Base-by-base conservation (phyloP, 2,329 filamentous ascomycete genomes). In the Ophiocordyceps camponoti-rufipedis region DNA sequence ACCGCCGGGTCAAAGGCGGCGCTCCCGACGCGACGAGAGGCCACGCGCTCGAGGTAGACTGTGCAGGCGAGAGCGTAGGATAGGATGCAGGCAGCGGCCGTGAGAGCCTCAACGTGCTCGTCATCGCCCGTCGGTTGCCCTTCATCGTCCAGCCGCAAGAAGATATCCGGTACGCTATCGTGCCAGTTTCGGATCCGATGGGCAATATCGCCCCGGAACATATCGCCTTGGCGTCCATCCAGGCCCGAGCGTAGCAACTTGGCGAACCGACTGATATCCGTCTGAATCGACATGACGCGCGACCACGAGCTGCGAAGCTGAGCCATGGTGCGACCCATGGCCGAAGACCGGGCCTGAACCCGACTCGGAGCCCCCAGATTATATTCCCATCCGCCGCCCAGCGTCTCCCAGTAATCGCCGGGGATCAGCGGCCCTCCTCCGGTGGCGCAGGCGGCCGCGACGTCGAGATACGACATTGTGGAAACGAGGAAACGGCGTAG, bases 301-400 rank as follows among this genome's bases (percentile, higher is more conserved):
- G 51, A 53, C 51, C 50, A 51, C 6, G 48, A 47, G 18, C 42
- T 42, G 32, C 51, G 51, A 6, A 53, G 40, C 44, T 53, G 48
- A 11, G 45, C 45, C 45, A 49, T 45, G 6, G 23, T 44, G 6
- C 48, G 48, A 23, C 52, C 14, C 13, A n/a, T 43, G 3, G 19
- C 29, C 3, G 48, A 14, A 8, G 28, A 39, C 5, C 42, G 43
- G 6, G n/a, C 29, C 1, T 40, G 35, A 7, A 47, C 41, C 18
- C 49, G 49, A 43, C 49, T 50, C n/a, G 50, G 51, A 10, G 48
- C 47, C 9, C 51, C 49, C 3, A 50, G 42, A 29, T 52, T 61
- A 46, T 61, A 61, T 47, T 63, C 58, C 60, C 60, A 63, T 3
- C 57, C 58, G 8, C 58, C 57, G 5, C 56, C 60, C n/a, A 59